These are phyloP conservation scores for Pachysandra terminalis DNA, from an alignment of 164 flowering plant species.

Conservation along the genomic window DNA sequence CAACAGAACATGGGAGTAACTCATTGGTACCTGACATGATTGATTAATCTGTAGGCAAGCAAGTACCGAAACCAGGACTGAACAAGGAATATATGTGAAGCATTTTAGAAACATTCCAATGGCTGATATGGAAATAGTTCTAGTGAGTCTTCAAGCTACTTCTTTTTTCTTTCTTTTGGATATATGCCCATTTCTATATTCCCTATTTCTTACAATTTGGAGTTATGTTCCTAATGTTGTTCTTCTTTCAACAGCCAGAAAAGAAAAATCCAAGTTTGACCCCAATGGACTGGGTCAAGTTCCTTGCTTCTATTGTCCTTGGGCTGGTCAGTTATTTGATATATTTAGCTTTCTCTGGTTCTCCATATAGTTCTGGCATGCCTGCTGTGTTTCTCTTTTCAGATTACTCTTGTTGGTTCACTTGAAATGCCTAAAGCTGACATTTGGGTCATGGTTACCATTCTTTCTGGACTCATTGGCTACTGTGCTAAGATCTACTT, in stretches of 20 bases:
- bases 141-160: conserved; percentile 45
- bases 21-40: conserved; percentile 4
- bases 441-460: conserved; percentile 73
- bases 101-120: conserved; percentile 97
- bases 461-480: conserved; percentile 75
- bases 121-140: conserved; percentile 98
- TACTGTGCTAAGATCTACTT: conserved; percentile 95
- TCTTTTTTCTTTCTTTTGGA: neutral
- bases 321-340: conserved; percentile 67
- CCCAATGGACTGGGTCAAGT: conserved; percentile 98
- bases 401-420: conserved; percentile 81
- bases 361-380: conserved; percentile 1
- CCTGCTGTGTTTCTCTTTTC: conserved; percentile 16
- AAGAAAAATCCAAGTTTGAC: conserved; percentile 96
- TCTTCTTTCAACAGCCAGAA: conserved; percentile 61
- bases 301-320: conserved; percentile 74
- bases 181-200: neutral
- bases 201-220: neutral
- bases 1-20: neutral
- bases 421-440: conserved; percentile 76
- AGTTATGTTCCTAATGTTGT: conserved; percentile 2
- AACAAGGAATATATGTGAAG: conserved; percentile 79
- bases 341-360: neutral
- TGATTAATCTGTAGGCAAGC: conserved; percentile 54
- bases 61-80: conserved; percentile 38